Evolutionary conservation across 805 yeast species (phyloP), one percentile per base, ranked within the genome.

Genomic region (Starmerella ratchasimensis): DNA sequence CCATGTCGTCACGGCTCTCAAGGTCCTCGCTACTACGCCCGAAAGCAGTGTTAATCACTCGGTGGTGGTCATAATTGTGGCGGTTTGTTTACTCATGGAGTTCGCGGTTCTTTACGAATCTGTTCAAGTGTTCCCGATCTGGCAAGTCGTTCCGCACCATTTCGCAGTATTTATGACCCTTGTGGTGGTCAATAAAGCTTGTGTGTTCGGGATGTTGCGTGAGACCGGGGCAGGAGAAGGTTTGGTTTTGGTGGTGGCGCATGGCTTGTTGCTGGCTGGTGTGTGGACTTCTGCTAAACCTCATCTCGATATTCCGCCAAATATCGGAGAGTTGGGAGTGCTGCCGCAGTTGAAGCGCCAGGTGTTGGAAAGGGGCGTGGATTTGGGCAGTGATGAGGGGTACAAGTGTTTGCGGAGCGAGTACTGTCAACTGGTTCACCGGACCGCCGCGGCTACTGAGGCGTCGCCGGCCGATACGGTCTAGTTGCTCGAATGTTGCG

Each of bases 101-200:
- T 57, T 67, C 22, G 49, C 55, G 24, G 56, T 59, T 23, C 49
- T 69, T 11, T 60, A 61, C 42, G 55, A 58, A 14, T 61, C 67
- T 3, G 51, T 69, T 28, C 55, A 55, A 27, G 47, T 53, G 11
- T 67, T 63, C 36, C 61, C 61, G 14, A 63, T 69, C 2, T 64
- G 69, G 27, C 59, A 62, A 5, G 72, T 69, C 3, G 64, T 69
- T 7, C 73, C 74, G 0, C 58, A 67, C 27, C 72, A 68, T 46
- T 68, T 67, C 53, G 67, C 61, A 4, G 58, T 65, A 24, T 68
- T 69, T 55, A 66, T 70, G 1, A 42, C 62, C 8, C 58, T 67
- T 3, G 68, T 66, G 3, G 54, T 63, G 20, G 25, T 59, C 5
- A 68, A 68, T n/a, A 64, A 69, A 0, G 28, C 20, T 9, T 46